Evolutionary conservation across 2,329 filamentous ascomycete species (phyloP).

Genomic region (Apiospora sp.): DNA sequence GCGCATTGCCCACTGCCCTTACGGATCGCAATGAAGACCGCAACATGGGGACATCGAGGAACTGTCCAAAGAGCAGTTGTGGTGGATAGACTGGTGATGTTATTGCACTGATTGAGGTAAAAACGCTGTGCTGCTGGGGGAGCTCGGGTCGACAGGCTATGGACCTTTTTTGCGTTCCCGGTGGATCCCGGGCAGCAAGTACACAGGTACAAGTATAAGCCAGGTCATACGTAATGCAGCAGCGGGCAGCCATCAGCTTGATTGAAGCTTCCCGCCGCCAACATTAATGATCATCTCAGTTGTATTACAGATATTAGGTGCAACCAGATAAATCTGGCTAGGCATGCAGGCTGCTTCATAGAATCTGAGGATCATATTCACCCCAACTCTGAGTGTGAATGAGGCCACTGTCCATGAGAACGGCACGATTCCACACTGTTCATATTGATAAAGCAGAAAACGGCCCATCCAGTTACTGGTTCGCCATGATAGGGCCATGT

Average conservation of each 20-base stretch:
- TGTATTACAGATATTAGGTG: background rate
- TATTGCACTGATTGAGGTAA: slow-evolving; percentile 20
- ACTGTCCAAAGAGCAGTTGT: slow-evolving; percentile 19
- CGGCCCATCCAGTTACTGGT: background rate
- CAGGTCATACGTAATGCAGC: slow-evolving; percentile 19
- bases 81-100: background rate
- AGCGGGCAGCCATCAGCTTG: background rate
- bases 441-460: background rate
- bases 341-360: background rate
- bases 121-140: slow-evolving; percentile 20
- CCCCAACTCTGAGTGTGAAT: background rate
- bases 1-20: slow-evolving; percentile 64
- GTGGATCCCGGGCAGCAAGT: slow-evolving; percentile 15
- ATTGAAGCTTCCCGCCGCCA: background rate
- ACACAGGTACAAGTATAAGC: slow-evolving; percentile 7
- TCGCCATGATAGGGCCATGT: background rate
- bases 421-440: background rate
- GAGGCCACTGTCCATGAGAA: background rate
- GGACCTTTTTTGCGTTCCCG: slow-evolving; percentile 21
- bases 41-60: slow-evolving; percentile 67
- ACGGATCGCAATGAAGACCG: slow-evolving; percentile 73
- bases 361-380: background rate
- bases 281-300: background rate
- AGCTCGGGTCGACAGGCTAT: slow-evolving; percentile 20
- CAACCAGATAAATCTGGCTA: background rate